A percentile compares a stretch with the other conserved stretches of the same genome.
Evolutionary conservation across 495 filamentous ascomycete genomes (phyloP).

Genomic region (Terfezia claveryi): DNA sequence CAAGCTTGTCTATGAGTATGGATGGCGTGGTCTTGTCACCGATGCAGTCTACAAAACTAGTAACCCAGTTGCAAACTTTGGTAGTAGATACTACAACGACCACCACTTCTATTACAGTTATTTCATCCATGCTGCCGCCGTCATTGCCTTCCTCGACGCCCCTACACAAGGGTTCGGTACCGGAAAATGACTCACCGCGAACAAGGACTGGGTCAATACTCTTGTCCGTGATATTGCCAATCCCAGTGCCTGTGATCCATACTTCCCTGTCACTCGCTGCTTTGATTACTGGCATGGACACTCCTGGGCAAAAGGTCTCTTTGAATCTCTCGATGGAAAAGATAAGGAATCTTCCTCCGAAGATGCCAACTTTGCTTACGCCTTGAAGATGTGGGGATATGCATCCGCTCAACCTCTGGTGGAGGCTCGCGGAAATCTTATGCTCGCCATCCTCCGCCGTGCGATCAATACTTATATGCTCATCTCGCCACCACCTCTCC

Average conservation of each 20-base stretch:
- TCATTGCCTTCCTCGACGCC: conserved; percentile 57
- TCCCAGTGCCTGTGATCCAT: conserved; percentile 41
- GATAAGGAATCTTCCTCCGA: conserved; percentile 83
- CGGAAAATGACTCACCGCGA: conserved; percentile 39
- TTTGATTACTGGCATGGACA: conserved; percentile 96
- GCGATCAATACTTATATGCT: conserved; percentile 47
- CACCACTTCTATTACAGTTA: conserved; percentile 87
- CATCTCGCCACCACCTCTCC: conserved; percentile 48
- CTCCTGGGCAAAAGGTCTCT: conserved; percentile 91
- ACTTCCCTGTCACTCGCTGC: conserved; percentile 64
- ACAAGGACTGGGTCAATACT: conserved; percentile 61
- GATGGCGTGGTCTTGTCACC: conserved; percentile 73
- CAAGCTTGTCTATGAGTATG: conserved; percentile 59
- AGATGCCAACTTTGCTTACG: conserved; percentile 73
- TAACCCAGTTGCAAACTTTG: conserved; percentile 49
- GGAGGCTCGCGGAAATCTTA: conserved; percentile 40
- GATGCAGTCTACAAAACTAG: conserved; percentile 55
- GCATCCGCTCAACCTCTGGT: conserved; percentile 53
- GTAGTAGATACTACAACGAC: conserved; percentile 77
- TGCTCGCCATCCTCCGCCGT: conserved; percentile 55
- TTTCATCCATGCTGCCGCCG: conserved; percentile 69
- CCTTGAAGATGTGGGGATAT: conserved; percentile 81
- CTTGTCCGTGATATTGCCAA: conserved; percentile 63
- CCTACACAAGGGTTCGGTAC: not conserved
- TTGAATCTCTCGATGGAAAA: conserved; percentile 74